Percentiles rank a stretch among this genome's conserved stretches.
Conservation (phyloP, 805 yeast genomes). For the Monosporozyma siamensis region DNA sequence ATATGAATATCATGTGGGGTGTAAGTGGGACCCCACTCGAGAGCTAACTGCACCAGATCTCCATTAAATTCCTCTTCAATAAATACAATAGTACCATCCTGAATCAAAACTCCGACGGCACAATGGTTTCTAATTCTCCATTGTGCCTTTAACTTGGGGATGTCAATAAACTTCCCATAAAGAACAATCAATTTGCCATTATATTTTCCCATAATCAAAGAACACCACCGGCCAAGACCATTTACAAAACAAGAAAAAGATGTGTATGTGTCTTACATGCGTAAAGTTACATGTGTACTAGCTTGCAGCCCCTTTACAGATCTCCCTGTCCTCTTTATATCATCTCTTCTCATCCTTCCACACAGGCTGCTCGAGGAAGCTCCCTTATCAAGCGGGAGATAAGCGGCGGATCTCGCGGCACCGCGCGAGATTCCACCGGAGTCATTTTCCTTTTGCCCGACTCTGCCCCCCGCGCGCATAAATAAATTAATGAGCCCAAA, state of each 20-base stretch:
- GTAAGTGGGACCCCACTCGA: slow-evolving; percentile 12
- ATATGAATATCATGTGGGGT: slow-evolving; percentile 16
- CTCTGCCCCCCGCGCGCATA: too few species aligned
- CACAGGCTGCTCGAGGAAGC: too few species aligned
- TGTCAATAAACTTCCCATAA: slow-evolving; percentile 66
- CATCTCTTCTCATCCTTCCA: too few species aligned
- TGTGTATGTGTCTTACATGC: background rate
- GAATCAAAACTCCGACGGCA: background rate
- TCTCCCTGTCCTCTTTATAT: background rate
- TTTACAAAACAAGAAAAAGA: background rate
- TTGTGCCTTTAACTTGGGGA: slow-evolving; percentile 49
- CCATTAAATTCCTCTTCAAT: slow-evolving; percentile 17
- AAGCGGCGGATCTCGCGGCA: too few species aligned
- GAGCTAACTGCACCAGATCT: slow-evolving; percentile 26
- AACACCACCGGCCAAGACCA: background rate
- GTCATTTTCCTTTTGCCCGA: too few species aligned
- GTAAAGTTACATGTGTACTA: background rate
- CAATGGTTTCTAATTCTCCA: slow-evolving; percentile 41
- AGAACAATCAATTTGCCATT: slow-evolving; percentile 21
- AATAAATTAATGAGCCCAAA: too few species aligned
- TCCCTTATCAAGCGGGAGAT: too few species aligned
- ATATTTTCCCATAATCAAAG: background rate
- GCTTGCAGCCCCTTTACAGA: background rate
- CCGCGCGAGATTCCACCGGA: too few species aligned
- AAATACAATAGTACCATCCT: slow-evolving; percentile 37